Base-by-base conservation (phyloP, 192 early-diverging fungal genomes). In the Coemansia sp. region DNA sequence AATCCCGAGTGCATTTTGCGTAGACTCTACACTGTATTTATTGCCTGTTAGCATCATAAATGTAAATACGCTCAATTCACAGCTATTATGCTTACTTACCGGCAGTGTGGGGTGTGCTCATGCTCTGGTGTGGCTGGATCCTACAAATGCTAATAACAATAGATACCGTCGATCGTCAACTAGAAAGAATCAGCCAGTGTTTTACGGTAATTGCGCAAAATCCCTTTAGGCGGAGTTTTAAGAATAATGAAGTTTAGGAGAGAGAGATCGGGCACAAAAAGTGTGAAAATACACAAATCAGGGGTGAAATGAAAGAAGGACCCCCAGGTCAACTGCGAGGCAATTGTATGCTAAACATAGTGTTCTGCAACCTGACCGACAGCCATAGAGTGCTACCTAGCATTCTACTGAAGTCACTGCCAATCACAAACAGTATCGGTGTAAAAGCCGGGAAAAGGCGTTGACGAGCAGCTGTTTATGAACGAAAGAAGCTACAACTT, bases 1-100 rank as follows among this genome's bases (percentile, higher is more conserved):
- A 22, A 81, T 72, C 4, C 79, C 73, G 12, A 81, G 56, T 7
- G 73, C 66, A 21, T 70, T 70, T 37, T 69, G 50, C 9, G 59
- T 22, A 12, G 58, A 50, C 45, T 62, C 70, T 75, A 81, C 56
- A 65, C 15, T 22, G 24, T 7, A 14, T 25, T 51, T 45, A 11
- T 11, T 38, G 41, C 41, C 12, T n/a, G 15, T 45, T 45, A 45
- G 41, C 41, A n/a, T 5, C 14, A n/a, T n/a, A n/a, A n/a, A n/a
- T n/a, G 41, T n/a, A 45, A 45, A n/a, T 45, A 27, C 24, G 15
- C 29, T 41, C 37, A 35, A 22, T 38, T 5, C 3, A 2, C 41
- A 45, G 41, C 15, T 3, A 45, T 45, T 45, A 12, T 22, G 48
- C 48, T 17, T 38, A 63, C 62, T 63, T 63, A 63, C 63, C 54